Base-by-base conservation (phyloP, 768 basidiomycete species). In the Mycena capillaripes region DNA sequence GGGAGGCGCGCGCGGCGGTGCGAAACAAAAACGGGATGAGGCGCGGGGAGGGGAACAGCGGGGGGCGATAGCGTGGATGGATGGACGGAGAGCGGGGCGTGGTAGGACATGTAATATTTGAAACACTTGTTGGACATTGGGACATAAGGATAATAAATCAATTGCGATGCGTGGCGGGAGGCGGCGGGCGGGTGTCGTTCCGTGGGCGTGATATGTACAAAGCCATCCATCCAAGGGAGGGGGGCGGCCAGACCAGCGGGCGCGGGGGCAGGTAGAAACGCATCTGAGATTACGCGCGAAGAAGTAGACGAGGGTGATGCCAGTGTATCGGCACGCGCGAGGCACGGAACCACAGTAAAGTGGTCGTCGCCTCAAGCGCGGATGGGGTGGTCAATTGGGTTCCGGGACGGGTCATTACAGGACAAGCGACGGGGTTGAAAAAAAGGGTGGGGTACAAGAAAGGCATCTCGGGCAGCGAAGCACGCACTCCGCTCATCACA, bases 301-400 rank as follows among this genome's bases (percentile, higher is more conserved):
- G 75, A 78, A 76, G 73, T n/a, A 76, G 78, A 82, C 53, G 78
- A 73, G 75, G 81, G 83, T 82, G 88, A 88, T 80, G 90, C 92
- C 92, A 80, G 86, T 92, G 93, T 93, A 79, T 94, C 83, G 92
- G 92, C 91, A 85, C 84, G 86, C 86, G 86, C 90, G 91, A 92
- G 88, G 88, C 87, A 91, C 91, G 90, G 85, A 90, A 92, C 92
- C 92, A 88, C 93, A 93, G 77, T 81, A 68, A 94, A 93, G 92
- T 89, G 92, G 91, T 93, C 92, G 91, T 92, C 91, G 88, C 86
- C 88, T 89, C 89, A 81, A 90, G 89, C 87, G 81, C 80, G 81
- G 82, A 88, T 85, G 91, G 88, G 84, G 79, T 82, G 89, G 83
- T 78, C 79, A 74, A n/a, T n/a, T n/a, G 85, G 88, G 85, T 71